phyloP scores from a whole-genome alignment of 768 basidiomycete genomes.

The Agrocybe chaxingu region DNA sequence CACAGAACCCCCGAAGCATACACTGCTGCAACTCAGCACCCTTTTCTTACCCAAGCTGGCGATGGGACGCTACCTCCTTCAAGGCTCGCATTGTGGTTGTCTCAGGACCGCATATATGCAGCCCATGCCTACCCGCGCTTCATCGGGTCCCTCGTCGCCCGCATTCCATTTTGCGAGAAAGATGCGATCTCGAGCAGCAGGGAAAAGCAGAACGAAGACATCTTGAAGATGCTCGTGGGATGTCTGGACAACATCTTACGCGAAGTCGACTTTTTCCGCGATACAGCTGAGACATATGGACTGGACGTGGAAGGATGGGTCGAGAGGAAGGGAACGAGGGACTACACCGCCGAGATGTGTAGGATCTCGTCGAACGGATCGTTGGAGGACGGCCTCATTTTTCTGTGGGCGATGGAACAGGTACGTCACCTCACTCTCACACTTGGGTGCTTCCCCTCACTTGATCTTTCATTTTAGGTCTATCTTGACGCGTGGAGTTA shows the following conservation, averaged over 20 bases:
- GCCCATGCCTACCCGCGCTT: conserved; percentile 72
- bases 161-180: conserved; percentile 47
- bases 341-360: conserved; percentile 73
- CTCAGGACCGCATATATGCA: conserved; percentile 74
- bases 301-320: conserved; percentile 47
- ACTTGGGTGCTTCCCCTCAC: not conserved
- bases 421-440: conserved; percentile 28
- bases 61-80: conserved; percentile 42
- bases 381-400: conserved; percentile 62
- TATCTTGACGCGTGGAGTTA: conserved; percentile 69
- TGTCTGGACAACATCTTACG: conserved; percentile 57
- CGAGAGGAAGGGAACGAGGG: conserved; percentile 58
- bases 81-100: conserved; percentile 59
- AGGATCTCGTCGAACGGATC: conserved; percentile 41
- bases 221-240: conserved; percentile 47
- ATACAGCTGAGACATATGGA: conserved; percentile 39
- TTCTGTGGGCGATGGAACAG: conserved; percentile 81
- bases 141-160: conserved; percentile 61
- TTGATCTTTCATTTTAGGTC: conserved; percentile 34
- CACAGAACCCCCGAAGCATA: conserved; percentile 34
- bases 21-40: conserved; percentile 45
- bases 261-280: conserved; percentile 58
- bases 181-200: conserved; percentile 26
- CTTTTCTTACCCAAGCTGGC: conserved; percentile 60
- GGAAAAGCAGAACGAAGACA: conserved; percentile 33